Conservation (phyloP, 2,329 filamentous ascomycete species). For the Trichophyton equinum region DNA sequence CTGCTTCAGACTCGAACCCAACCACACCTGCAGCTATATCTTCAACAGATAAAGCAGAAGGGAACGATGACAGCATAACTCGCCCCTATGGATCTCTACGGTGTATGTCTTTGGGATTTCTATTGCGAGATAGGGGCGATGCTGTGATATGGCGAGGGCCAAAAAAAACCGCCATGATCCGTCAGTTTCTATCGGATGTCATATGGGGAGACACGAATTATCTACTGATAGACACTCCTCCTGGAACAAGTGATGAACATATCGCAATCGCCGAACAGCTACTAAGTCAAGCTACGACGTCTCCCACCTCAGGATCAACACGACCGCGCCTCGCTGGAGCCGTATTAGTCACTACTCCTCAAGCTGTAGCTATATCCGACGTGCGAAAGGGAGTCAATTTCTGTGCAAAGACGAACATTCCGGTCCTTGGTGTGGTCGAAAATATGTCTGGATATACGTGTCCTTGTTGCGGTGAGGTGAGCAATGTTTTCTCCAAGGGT, state of each 20-base stretch:
- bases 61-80: not conserved
- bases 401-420: slow-evolving; percentile 68
- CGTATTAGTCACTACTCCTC: slow-evolving; percentile 89
- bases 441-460: slow-evolving; percentile 61
- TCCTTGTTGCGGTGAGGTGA: slow-evolving; percentile 64
- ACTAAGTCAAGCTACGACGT: slow-evolving; percentile 29
- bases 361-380: slow-evolving; percentile 84
- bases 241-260: slow-evolving; percentile 92
- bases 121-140: slow-evolving; percentile 69
- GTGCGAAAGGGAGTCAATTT: slow-evolving; percentile 94
- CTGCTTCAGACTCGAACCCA: slow-evolving; percentile 25
- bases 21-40: slow-evolving; percentile 8
- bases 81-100: slow-evolving; percentile 29
- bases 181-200: slow-evolving; percentile 87
- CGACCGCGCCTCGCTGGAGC: slow-evolving; percentile 64
- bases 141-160: slow-evolving; percentile 96
- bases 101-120: slow-evolving; percentile 89
- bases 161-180: slow-evolving; percentile 98
- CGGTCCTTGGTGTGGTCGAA: slow-evolving; percentile 78
- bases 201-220: slow-evolving; percentile 81
- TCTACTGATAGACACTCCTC: slow-evolving; percentile 87
- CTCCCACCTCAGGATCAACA: slow-evolving; percentile 6
- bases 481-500: slow-evolving; percentile 83
- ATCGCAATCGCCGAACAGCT: slow-evolving; percentile 87
- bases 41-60: slow-evolving; percentile 1